Conservation (phyloP, 2,329 filamentous ascomycete species). For the Penicillium sumatraense region DNA sequence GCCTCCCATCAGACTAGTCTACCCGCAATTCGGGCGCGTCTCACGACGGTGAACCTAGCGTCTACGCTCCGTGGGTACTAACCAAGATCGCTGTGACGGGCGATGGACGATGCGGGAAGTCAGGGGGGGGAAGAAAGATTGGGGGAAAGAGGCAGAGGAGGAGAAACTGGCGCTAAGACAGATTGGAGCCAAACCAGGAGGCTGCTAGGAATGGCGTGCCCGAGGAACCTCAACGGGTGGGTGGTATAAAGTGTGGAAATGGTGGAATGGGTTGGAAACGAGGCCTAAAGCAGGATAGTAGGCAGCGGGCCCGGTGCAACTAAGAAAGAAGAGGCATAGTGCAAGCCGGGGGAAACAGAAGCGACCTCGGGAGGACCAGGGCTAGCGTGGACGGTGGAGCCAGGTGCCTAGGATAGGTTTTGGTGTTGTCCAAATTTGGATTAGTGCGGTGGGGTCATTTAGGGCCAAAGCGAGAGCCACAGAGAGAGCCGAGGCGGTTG, state of each 20-base stretch:
- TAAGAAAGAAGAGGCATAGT: slow-evolving; percentile 40
- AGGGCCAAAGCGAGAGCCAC: slow-evolving; percentile 6
- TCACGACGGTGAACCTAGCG: slow-evolving; percentile 41
- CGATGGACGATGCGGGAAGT: slow-evolving; percentile 8
- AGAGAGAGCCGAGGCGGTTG: slow-evolving; percentile 27
- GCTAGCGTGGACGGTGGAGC: slow-evolving; percentile 29
- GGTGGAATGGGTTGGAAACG: slow-evolving; percentile 10
- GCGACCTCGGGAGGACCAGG: slow-evolving; percentile 33
- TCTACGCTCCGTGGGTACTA: slow-evolving; percentile 35
- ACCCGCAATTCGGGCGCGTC: slow-evolving; percentile 38
- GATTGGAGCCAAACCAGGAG: background rate
- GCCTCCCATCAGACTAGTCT: slow-evolving; percentile 36
- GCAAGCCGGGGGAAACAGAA: slow-evolving; percentile 40
- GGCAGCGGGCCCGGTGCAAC: slow-evolving; percentile 26
- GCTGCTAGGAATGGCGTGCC: slow-evolving; percentile 35
- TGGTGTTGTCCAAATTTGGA: slow-evolving; percentile 2
- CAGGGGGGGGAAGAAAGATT: slow-evolving; percentile 20
- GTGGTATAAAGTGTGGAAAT: background rate
- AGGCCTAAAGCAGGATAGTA: slow-evolving; percentile 15
- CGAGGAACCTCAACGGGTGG: slow-evolving; percentile 36
- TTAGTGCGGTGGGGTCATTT: slow-evolving; percentile 6
- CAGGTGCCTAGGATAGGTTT: slow-evolving; percentile 1
- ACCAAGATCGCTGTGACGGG: slow-evolving; percentile 34
- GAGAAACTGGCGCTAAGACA: slow-evolving; percentile 21
- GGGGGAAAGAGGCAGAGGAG: slow-evolving; percentile 18